Evolutionary conservation across 495 filamentous ascomycete genomes (phyloP), one percentile per base, ranked within the genome.

Genomic region (Aspergillus mulundensis): DNA sequence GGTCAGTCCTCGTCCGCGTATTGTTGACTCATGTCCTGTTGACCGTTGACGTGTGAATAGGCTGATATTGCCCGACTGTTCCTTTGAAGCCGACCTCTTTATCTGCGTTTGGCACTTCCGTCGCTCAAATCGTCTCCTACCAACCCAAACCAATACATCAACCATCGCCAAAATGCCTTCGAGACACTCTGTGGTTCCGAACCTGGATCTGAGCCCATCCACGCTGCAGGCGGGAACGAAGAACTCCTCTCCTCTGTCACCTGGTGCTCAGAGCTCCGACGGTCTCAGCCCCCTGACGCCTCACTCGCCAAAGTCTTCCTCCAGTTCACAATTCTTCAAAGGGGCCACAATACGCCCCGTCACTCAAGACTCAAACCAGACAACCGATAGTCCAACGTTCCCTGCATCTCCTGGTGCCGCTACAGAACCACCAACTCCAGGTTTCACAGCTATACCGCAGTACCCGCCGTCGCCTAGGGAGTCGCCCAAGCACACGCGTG

Each of bases 371-470:
- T 72, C 73, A 8, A 65, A 63, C 59, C 60, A 56, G 61, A 65
- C 66, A 23, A 63, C 62, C 21, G 65, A 63, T 51, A 73, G 71
- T 50, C 67, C 69, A 54, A 69, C 66, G 16, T 60, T 68, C 32
- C 61, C 72, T 32, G 46, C 57, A 7, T 75, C 73, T 38, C 68
- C 74, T 19, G 51, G 54, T 14, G 42, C 60, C 28, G 42, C 62
- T 32, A 42, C 66, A 16, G 68, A 76, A 52, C 61, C 71, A 40
- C 57, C 65, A 21, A 79, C 78, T 16, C 79, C 79, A 20, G 75
- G 73, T 7, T 59, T 81, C 48, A 82, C 81, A 14, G 75, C 82
- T 18, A 77, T 82, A 48, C 80, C 81, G 32, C 74, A 77, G 61
- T 71, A 78, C 54, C 79, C 81, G 34, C 71, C 80, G 7, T 81